Evolutionary conservation across 1,284 basidiomycete species (phyloP).

Genomic region (Cutaneotrichosporon dermatis): DNA sequence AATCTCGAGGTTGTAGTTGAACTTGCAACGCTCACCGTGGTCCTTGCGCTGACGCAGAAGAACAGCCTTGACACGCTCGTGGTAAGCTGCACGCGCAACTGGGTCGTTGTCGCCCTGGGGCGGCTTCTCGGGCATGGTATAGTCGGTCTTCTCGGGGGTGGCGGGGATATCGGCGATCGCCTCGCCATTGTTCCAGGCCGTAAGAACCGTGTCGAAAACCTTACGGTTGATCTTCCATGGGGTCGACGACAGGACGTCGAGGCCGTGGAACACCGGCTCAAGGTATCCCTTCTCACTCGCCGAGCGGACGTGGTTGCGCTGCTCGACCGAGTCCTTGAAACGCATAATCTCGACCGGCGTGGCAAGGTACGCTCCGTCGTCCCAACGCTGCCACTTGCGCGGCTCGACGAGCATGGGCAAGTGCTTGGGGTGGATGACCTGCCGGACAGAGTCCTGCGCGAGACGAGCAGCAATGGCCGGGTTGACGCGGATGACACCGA

Average conservation of each 20-base stretch:
- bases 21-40: conserved; percentile 85
- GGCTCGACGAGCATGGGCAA: conserved; percentile 94
- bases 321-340: conserved; percentile 86
- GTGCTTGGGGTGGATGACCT: conserved; percentile 84
- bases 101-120: conserved; percentile 64
- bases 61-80: conserved; percentile 60
- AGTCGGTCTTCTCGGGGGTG: conserved; percentile 42
- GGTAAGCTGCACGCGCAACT: conserved; percentile 59
- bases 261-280: conserved; percentile 78
- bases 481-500: conserved; percentile 87
- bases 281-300: conserved; percentile 73
- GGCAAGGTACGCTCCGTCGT: conserved; percentile 79
- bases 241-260: conserved; percentile 86
- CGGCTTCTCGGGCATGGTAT: conserved; percentile 58
- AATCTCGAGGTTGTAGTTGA: conserved; percentile 97
- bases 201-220: conserved; percentile 66
- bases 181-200: conserved; percentile 79
- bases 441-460: conserved; percentile 69
- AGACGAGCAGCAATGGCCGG: conserved; percentile 72
- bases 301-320: conserved; percentile 70
- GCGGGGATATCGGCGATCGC: conserved; percentile 74
- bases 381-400: conserved; percentile 74
- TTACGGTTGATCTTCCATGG: conserved; percentile 85
- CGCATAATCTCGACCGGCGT: conserved; percentile 72
- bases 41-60: conserved; percentile 66